A percentile compares a stretch with the other conserved stretches of the same genome.
Evolutionary conservation across 352 stramenopile genomes (phyloP).

Genomic region (Phytophthora colocasiae): DNA sequence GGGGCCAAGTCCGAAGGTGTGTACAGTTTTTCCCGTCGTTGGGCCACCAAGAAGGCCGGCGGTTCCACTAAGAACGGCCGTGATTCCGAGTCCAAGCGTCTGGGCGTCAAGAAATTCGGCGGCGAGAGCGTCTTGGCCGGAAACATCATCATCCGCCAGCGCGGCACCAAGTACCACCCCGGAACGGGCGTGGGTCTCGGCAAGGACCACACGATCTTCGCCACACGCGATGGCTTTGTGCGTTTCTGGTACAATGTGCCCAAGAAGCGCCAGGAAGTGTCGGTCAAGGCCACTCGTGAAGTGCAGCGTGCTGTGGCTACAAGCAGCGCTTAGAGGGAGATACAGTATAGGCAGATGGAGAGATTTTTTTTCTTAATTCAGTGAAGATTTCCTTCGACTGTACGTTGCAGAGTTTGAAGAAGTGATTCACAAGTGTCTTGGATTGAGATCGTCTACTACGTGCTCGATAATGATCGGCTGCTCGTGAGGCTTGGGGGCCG

Average conservation of each 20-base stretch:
- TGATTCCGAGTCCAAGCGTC: conserved; percentile 96
- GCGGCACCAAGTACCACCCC: conserved; percentile 96
- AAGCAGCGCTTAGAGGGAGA: conserved; percentile 30
- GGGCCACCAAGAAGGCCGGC: conserved; percentile 97
- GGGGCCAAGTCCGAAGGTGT: conserved; percentile 47
- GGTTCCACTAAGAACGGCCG: conserved; percentile 98
- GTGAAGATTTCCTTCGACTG: conserved; percentile 16
- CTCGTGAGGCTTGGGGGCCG: background rate
- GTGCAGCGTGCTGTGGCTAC: conserved; percentile 48
- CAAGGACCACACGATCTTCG: conserved; percentile 95
- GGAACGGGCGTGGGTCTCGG: conserved; percentile 95
- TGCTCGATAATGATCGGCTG: conserved; percentile 25
- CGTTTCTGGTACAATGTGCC: conserved; percentile 92
- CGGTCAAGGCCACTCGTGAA: conserved; percentile 77
- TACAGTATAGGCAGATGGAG: conserved; percentile 1
- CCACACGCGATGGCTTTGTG: conserved; percentile 87
- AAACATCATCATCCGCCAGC: conserved; percentile 98
- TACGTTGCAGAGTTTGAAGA: background rate
- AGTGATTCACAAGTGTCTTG: background rate
- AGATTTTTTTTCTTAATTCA: conserved; percentile 13
- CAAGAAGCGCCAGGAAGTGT: conserved; percentile 88
- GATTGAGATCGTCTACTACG: conserved; percentile 12
- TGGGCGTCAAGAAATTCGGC: conserved; percentile 98
- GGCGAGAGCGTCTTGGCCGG: conserved; percentile 91
- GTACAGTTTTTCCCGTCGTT: conserved; percentile 63